phyloP scores from a whole-genome alignment of 2,329 filamentous ascomycete species.

The Aspergillus fischeri region DNA sequence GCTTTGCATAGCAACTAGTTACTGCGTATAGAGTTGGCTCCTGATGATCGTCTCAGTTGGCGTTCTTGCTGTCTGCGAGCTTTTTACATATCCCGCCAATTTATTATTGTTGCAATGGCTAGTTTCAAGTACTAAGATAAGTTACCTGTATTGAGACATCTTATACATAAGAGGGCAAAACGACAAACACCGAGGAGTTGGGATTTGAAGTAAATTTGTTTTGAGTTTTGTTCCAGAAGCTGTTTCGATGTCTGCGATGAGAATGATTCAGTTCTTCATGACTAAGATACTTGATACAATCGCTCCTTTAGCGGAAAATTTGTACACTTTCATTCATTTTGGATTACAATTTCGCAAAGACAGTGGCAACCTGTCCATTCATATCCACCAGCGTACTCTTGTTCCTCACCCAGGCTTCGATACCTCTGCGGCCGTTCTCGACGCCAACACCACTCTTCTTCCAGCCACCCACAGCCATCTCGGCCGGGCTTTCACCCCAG shows the following conservation, averaged over 20 bases:
- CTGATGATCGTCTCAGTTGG: background rate
- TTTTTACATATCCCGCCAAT: background rate
- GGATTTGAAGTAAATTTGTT: too few relatives aligned
- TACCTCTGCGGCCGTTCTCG: constrained; percentile 75
- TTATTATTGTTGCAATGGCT: background rate
- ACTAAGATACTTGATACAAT: background rate
- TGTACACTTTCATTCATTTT: background rate
- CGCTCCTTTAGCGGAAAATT: background rate
- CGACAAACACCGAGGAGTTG: too few relatives aligned
- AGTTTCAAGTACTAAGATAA: background rate
- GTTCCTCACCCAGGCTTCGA: constrained; percentile 78
- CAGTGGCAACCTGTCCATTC: constrained; percentile 64
- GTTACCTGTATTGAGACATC: background rate
- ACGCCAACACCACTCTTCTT: constrained; percentile 84
- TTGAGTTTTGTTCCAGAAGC: too few relatives aligned
- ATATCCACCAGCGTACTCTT: constrained; percentile 87
- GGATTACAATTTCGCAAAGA: constrained; percentile 67
- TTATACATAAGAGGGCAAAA: background rate
- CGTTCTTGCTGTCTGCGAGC: background rate
- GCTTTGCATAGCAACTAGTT: background rate
- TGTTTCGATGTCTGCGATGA: too few relatives aligned
- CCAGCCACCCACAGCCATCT: constrained; percentile 92
- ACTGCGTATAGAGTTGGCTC: background rate
- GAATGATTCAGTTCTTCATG: background rate
- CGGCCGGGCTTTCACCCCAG: constrained; percentile 86